These are phyloP conservation scores for Yamadazyma atlantica DNA, from an alignment of 1,139 yeast species.

Conservation along the genomic window DNA sequence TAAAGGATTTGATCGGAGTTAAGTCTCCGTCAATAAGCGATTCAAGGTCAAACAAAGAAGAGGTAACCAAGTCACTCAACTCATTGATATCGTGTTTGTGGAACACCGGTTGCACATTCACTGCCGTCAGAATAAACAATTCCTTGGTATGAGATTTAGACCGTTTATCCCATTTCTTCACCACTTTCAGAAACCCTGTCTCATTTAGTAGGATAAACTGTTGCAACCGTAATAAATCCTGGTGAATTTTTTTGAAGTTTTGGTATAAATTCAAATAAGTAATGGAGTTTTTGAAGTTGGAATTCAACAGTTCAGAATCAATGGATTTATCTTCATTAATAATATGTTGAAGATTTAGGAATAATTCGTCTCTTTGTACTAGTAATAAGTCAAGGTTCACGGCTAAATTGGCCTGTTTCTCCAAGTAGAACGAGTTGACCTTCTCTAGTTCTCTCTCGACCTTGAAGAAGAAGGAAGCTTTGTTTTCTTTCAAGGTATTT, in stretches of 20 bases:
- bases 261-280: slow-evolving; percentile 63
- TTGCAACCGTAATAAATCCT: slow-evolving; percentile 82
- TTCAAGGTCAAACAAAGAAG: slow-evolving; percentile 78
- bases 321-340: slow-evolving; percentile 13
- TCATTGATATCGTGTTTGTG: slow-evolving; percentile 85
- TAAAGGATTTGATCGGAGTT: slow-evolving; percentile 17
- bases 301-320: slow-evolving; percentile 16
- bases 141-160: slow-evolving; percentile 94
- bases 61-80: slow-evolving; percentile 79
- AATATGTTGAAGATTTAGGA: slow-evolving; percentile 37
- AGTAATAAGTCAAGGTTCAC: slow-evolving; percentile 74
- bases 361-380: slow-evolving; percentile 65
- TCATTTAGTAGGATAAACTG: slow-evolving; percentile 93
- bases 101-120: slow-evolving; percentile 94
- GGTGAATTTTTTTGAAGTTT: slow-evolving; percentile 84
- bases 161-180: slow-evolving; percentile 97
- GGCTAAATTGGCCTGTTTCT: slow-evolving; percentile 83
- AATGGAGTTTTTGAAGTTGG: slow-evolving; percentile 43
- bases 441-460: slow-evolving; percentile 93
- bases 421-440: slow-evolving; percentile 85
- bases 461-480: slow-evolving; percentile 89
- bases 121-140: slow-evolving; percentile 85
- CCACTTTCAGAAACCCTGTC: slow-evolving; percentile 91
- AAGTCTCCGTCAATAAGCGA: slow-evolving; percentile 80
- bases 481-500: slow-evolving; percentile 78